phyloP scores from a whole-genome alignment of 441 rosid species.

The Geranium incanum region DNA sequence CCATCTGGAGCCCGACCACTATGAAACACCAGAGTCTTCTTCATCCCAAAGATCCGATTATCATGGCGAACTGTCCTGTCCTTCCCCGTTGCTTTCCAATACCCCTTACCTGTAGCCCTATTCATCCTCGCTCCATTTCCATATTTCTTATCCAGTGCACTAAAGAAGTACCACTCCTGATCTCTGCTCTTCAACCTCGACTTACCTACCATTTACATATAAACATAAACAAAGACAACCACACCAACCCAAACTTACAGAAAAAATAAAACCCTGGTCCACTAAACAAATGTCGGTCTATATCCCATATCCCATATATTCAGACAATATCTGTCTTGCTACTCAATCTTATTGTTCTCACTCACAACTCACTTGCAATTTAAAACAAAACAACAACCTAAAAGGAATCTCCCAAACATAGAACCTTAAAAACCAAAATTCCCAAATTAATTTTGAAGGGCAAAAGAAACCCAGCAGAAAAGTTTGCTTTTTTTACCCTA shows the following conservation, averaged over 20 bases:
- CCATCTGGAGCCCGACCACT: slow-evolving; percentile 86
- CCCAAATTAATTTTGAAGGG: neutral
- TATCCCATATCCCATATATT: neutral
- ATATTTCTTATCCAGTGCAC: slow-evolving; percentile 74
- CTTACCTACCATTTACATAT: slow-evolving; percentile 38
- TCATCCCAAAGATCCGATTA: too few species aligned
- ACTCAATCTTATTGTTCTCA: neutral
- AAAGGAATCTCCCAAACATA: neutral
- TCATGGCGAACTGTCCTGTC: too few species aligned
- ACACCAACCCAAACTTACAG: neutral
- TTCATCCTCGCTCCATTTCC: slow-evolving; percentile 88
- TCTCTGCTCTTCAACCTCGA: slow-evolving; percentile 73
- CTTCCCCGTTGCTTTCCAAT: too few species aligned
- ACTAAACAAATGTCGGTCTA: neutral
- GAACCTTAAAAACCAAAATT: neutral
- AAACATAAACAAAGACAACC: neutral
- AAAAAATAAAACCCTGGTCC: neutral
- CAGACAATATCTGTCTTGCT: neutral
- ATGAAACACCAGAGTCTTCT: too few species aligned
- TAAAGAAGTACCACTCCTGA: slow-evolving; percentile 90
- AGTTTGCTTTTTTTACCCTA: neutral
- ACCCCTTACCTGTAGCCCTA: slow-evolving; percentile 31
- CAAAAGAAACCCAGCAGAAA: neutral
- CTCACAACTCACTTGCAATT: too few species aligned
- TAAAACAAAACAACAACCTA: neutral